Evolutionary conservation across 192 early-diverging fungal species (phyloP), one percentile per base, ranked within the genome.

Genomic region (Podila horticola): DNA sequence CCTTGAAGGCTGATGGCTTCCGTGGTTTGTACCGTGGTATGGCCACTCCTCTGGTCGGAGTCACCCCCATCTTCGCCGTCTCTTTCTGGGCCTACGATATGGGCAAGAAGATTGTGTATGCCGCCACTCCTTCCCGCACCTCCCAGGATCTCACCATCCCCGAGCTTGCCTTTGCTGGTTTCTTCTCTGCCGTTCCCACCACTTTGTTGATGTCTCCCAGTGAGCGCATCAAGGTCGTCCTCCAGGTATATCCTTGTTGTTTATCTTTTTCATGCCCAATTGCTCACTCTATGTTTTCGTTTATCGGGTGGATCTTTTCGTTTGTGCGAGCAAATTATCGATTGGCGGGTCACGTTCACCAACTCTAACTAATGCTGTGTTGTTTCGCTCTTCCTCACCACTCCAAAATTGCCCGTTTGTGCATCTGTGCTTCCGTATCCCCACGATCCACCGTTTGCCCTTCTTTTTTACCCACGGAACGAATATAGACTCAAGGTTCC

Each of bases 61-160:
- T 97, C 29, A 99, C 98, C 31, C 96, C 98, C 36, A 96, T 98
- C 84, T 97, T 96, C 86, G 96, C 97, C 51, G 91, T 97, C 34
- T 94, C 91, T 72, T 99, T 97, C 89, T 97, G 94, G 94, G 94
- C 85, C 74, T 93, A 95, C 75, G 93, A 96, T 74, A 79, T 94
- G 45, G 94, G 95, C 62, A 91, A 93, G 74, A 92, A 93, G 74
- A 75, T 96, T 28, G 89, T 92, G 5, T 88, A 84, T 48, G 67
- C 65, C 19, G 73, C 83, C 24, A 92, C 87, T 19, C 92, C 93
- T 24, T 85, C 87, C 62, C 84, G 91, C 34, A 74, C 83, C 48
- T 69, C 72, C 41, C 83, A 75, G 22, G 86, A 90, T 3, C 88
- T 97, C 36, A 90, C 88, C 64, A 85, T 93, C 75, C 74, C 84